Evolutionary conservation across 345 rosid genomes (phyloP).

Genomic region (Salix caprea): DNA sequence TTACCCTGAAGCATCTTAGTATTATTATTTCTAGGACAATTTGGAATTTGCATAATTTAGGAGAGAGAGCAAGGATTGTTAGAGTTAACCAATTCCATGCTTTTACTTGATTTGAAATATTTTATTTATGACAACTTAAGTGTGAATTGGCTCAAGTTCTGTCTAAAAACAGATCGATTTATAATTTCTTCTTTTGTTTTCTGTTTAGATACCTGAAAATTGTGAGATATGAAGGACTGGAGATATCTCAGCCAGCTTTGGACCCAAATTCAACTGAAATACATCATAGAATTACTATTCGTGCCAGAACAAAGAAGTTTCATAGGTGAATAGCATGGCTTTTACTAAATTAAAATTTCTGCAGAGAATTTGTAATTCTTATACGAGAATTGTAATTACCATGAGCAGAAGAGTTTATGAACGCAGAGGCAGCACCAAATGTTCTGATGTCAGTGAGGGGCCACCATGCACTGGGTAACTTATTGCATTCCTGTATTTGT

Average conservation of each 20-base stretch:
- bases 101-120: not conserved
- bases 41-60: not conserved
- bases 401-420: conserved; percentile 78
- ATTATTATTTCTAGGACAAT: not conserved
- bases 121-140: not conserved
- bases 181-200: not conserved
- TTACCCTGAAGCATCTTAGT: not conserved
- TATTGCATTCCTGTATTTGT: not conserved
- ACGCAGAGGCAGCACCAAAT: conserved; percentile 73
- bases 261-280: conserved; percentile 89
- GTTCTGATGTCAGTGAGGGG: conserved; percentile 78
- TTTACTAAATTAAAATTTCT: not conserved
- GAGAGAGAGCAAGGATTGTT: not conserved
- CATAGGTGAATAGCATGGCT: conserved; percentile 51
- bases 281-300: conserved; percentile 90
- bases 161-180: not conserved
- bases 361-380: conserved; percentile 7
- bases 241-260: conserved; percentile 98
- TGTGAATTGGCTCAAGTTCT: not conserved
- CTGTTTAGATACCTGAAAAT: conserved; percentile 62
- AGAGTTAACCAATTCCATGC: not conserved
- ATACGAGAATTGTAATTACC: conserved; percentile 13
- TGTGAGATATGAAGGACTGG: conserved; percentile 71
- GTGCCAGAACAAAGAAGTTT: conserved; percentile 64
- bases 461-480: conserved; percentile 97